Base-by-base conservation (phyloP, 352 stramenopile species). In the Globisporangium solare region DNA sequence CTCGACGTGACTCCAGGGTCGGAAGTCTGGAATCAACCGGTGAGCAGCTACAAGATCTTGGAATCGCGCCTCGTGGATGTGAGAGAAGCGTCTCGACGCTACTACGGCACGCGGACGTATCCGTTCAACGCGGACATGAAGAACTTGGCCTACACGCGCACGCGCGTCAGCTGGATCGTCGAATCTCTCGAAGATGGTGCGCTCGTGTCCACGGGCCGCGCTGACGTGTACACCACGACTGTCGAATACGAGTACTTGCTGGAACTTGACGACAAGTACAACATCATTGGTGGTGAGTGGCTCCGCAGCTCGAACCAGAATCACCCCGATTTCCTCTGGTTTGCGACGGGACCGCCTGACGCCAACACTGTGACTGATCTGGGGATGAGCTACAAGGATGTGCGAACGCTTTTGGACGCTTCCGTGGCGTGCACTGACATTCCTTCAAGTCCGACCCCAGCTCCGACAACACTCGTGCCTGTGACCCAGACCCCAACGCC, bases 1-100 rank as follows among this genome's bases (percentile, higher is more conserved):
- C 40, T 72, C 2, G 78, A 88, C 40, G 65, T 77, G 0, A 41
- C 58, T 82, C 79, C 52, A 58, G 67, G 42, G 76, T 75, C 66
- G 4, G 27, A 35, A 35, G 27, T 35, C 27, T 35, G 27, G 27
- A 35, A 35, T 6, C 79, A 83, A 22, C 54, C 57, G 13, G 57
- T 51, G 17, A 63, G 63, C 22, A 63, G 60, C 54, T 69, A 63
- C 39, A 61, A 31, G 45, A 20, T 86, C 37, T 51, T 65, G 56
- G 79, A 78, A 51, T 60, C 74, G 2, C 61, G 70, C 49, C 27
- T 35, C 27, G 27, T 35, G 27, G 27, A 35, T 6, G 27, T 6
- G 5, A 35, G 10, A 35, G 27, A 35, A 8, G 27, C 27, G 10
- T 35, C 27, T 8, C 27, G 27, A 35, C 27, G 27, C 27, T 35